Conservation (phyloP, 2,329 filamentous ascomycete genomes). For the Xylariales sp. region DNA sequence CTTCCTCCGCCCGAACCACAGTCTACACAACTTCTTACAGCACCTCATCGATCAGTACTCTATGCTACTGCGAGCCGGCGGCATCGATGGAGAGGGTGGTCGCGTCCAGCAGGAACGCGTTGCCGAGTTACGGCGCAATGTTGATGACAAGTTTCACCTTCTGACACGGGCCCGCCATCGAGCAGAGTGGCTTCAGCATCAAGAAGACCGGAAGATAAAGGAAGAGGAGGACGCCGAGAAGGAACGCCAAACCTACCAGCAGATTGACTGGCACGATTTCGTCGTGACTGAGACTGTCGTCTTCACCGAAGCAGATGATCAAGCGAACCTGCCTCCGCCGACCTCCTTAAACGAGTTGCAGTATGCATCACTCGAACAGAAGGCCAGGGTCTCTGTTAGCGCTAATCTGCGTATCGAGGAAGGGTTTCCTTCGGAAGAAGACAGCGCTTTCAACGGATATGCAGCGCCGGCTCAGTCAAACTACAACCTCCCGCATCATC, state of each 20-base stretch:
- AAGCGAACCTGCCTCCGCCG: slow-evolving; percentile 79
- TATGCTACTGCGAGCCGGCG: slow-evolving; percentile 65
- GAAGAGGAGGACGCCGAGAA: slow-evolving; percentile 84
- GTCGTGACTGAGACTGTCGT: slow-evolving; percentile 91
- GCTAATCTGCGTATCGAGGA: slow-evolving; percentile 86
- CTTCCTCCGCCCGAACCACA: slow-evolving; percentile 92
- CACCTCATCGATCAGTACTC: slow-evolving; percentile 91
- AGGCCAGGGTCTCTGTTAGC: slow-evolving; percentile 82
- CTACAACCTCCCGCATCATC: slow-evolving; percentile 40
- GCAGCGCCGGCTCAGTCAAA: slow-evolving; percentile 32
- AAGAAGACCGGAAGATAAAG: slow-evolving; percentile 80
- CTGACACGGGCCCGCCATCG: slow-evolving; percentile 77
- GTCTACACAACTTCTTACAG: slow-evolving; percentile 92
- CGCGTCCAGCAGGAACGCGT: slow-evolving; percentile 69
- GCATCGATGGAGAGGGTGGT: slow-evolving; percentile 60
- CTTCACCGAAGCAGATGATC: slow-evolving; percentile 85
- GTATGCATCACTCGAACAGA: slow-evolving; percentile 90
- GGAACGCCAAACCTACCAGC: slow-evolving; percentile 69
- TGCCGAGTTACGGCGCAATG: slow-evolving; percentile 67
- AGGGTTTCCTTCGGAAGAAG: slow-evolving; percentile 79
- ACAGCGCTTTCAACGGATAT: slow-evolving; percentile 52
- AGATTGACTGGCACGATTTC: slow-evolving; percentile 98
- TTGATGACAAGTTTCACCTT: slow-evolving; percentile 74
- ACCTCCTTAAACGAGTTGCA: slow-evolving; percentile 88
- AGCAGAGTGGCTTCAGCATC: slow-evolving; percentile 80